A percentile compares a stretch with the other conserved stretches of the same genome.
Evolutionary conservation across 163 green algal species (phyloP).

Genomic region (Scenedesmus sp.): DNA sequence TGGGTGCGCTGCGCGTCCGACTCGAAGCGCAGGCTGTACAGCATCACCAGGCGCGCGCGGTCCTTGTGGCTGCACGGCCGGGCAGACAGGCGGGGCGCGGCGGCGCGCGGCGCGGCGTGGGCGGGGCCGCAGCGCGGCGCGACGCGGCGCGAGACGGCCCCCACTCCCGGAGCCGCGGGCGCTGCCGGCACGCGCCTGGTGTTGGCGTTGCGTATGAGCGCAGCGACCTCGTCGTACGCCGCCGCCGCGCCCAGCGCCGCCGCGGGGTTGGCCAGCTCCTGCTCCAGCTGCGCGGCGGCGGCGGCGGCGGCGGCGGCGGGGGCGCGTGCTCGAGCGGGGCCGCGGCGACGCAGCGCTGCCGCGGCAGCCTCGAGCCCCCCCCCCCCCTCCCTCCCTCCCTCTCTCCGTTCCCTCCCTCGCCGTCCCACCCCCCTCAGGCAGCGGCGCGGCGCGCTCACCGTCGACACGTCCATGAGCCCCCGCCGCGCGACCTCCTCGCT

Average conservation of each 20-base stretch:
- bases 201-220: slow-evolving; percentile 58
- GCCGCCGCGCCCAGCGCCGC: slow-evolving; percentile 44
- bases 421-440: no score
- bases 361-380: no score
- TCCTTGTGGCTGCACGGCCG: slow-evolving; percentile 59
- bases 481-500: slow-evolving; percentile 75
- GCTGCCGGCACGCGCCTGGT: slow-evolving; percentile 6
- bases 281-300: slow-evolving; percentile 75
- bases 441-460: slow-evolving; percentile 40
- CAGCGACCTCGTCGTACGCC: slow-evolving; percentile 54
- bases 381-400: no score
- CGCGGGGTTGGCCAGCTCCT: slow-evolving; percentile 87
- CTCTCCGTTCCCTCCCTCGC: no score
- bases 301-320: no score
- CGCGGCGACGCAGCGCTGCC: no score
- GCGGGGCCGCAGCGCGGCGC: no score
- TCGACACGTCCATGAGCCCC: slow-evolving; percentile 79
- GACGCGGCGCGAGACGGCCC: no score
- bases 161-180: no score
- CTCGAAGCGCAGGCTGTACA: slow-evolving; percentile 96
- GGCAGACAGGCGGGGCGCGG: no score
- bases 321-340: no score
- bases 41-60: slow-evolving; percentile 82
- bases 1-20: slow-evolving; percentile 60
- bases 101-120: no score